A percentile compares a stretch with the other conserved stretches of the same genome.
Evolutionary conservation across 306 rosid species (phyloP).

Genomic region (Betula pendula): DNA sequence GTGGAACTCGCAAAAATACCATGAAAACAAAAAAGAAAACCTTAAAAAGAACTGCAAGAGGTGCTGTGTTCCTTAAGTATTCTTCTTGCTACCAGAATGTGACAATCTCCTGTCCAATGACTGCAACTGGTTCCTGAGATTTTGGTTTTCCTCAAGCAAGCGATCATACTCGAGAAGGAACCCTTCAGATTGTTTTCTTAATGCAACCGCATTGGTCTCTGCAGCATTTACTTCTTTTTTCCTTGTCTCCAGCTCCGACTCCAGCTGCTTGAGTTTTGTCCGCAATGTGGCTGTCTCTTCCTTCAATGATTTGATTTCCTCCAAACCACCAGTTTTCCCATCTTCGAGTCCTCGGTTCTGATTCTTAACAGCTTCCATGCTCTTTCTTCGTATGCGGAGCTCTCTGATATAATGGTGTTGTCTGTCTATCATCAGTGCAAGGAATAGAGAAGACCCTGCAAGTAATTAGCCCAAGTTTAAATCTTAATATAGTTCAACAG

Average conservation of each 20-base stretch:
- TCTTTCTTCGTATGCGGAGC: constrained; percentile 77
- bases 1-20: constrained; percentile 35
- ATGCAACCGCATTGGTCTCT: constrained; percentile 69
- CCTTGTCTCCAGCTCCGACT: constrained; percentile 61
- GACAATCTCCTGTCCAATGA: constrained; percentile 58
- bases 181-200: constrained; percentile 95
- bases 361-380: constrained; percentile 80
- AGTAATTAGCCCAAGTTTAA: constrained; percentile 25
- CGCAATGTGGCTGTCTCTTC: constrained; percentile 48
- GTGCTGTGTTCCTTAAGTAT: constrained; percentile 42
- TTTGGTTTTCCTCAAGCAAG: constrained; percentile 84
- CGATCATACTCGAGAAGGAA: constrained; percentile 93
- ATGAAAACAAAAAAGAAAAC: constrained; percentile 11
- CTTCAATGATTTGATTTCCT: constrained; percentile 58
- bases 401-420: constrained; percentile 87
- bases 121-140: constrained; percentile 59
- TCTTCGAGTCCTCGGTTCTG: constrained; percentile 64
- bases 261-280: constrained; percentile 52
- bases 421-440: constrained; percentile 84
- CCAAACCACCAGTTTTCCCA: constrained; percentile 40
- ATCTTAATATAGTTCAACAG: constrained; percentile 13
- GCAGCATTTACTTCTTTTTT: constrained; percentile 56
- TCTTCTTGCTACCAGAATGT: constrained; percentile 70
- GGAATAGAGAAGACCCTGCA: constrained; percentile 77
- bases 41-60: not conserved